These are phyloP conservation scores for Euphorbia celastroides DNA, from an alignment of 441 rosid species.

Conservation along the genomic window DNA sequence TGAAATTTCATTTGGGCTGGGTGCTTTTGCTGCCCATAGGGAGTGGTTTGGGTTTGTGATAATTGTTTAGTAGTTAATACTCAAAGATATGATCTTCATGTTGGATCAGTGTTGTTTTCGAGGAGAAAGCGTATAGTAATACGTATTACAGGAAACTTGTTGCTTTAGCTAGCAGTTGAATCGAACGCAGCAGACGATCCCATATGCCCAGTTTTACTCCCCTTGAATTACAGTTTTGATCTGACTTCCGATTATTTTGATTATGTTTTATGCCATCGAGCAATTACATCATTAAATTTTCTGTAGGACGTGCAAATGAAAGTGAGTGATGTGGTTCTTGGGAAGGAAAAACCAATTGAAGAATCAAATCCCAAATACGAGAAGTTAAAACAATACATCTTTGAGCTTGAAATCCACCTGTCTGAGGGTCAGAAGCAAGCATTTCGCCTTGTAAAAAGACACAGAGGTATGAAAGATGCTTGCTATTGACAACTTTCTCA, in stretches of 20 bases:
- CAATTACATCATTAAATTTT: slow-evolving; percentile 19
- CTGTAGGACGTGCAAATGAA: slow-evolving; percentile 86
- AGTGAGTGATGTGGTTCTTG: slow-evolving; percentile 94
- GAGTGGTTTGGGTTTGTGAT: not conserved
- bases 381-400: slow-evolving; percentile 80
- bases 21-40: not conserved
- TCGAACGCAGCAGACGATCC: not conserved
- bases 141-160: not conserved
- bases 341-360: slow-evolving; percentile 97
- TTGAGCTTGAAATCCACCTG: slow-evolving; percentile 96
- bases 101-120: slow-evolving; percentile 2
- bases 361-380: slow-evolving; percentile 93
- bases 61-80: no score
- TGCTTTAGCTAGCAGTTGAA: not conserved
- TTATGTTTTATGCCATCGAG: not conserved
- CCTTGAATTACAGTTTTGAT: not conserved
- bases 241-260: not conserved
- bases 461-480: slow-evolving; percentile 55
- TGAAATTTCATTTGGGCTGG: not conserved
- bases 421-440: slow-evolving; percentile 97
- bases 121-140: not conserved
- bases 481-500: not conserved
- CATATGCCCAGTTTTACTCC: not conserved
- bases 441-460: slow-evolving; percentile 93
- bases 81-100: not conserved